These are phyloP conservation scores for Apiospora arundinis DNA, from an alignment of 2,329 filamentous ascomycete genomes.

Conservation along the genomic window DNA sequence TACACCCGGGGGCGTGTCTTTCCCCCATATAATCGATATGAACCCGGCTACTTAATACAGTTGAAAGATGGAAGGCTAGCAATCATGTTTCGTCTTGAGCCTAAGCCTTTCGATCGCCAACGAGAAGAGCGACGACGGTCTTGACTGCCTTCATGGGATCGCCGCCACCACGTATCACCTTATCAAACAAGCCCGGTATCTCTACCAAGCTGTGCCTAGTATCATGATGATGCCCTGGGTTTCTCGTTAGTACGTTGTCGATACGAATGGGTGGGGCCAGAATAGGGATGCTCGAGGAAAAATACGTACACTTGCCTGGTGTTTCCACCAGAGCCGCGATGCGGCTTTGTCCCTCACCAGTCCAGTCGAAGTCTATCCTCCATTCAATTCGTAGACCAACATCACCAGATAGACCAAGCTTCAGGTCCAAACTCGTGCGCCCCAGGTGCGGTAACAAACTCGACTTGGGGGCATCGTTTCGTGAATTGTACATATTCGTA, in stretches of 20 bases:
- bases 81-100: background rate
- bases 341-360: slow-evolving; percentile 69
- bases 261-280: too few relatives aligned
- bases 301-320: slow-evolving; percentile 67
- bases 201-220: slow-evolving; percentile 59
- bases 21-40: background rate
- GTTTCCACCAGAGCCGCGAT: slow-evolving; percentile 61
- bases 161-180: slow-evolving; percentile 61
- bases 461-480: slow-evolving; percentile 38
- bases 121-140: slow-evolving; percentile 65
- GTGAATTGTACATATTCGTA: slow-evolving; percentile 24
- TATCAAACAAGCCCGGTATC: slow-evolving; percentile 66
- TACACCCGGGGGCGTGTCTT: background rate
- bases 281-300: background rate
- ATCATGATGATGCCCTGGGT: slow-evolving; percentile 66
- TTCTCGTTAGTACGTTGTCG: background rate
- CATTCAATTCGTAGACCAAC: slow-evolving; percentile 61
- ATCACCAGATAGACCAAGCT: slow-evolving; percentile 40
- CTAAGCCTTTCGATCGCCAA: slow-evolving; percentile 44
- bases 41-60: background rate
- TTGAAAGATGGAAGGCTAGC: background rate
- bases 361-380: slow-evolving; percentile 74
- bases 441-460: slow-evolving; percentile 63
- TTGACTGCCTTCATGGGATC: slow-evolving; percentile 63
- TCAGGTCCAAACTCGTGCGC: slow-evolving; percentile 54